Percentiles rank a stretch among this genome's conserved stretches.
phyloP scores from a whole-genome alignment of 139 green algal species.

The Tetradesmus lagerheimii region DNA sequence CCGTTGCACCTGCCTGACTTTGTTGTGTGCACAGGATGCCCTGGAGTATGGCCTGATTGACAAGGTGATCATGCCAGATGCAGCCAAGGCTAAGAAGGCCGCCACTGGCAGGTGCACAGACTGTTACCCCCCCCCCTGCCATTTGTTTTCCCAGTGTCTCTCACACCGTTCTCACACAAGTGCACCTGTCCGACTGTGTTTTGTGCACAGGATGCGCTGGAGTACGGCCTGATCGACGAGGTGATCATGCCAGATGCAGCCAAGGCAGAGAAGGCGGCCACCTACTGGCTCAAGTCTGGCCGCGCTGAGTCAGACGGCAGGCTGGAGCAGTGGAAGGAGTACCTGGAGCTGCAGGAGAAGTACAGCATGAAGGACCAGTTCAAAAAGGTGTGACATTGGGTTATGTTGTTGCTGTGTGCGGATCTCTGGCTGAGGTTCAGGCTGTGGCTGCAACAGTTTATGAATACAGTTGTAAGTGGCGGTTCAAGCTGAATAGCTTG shows the following conservation, averaged over 20 bases:
- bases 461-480: too few relatives aligned
- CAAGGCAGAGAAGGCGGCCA: constrained; percentile 56
- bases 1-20: not conserved
- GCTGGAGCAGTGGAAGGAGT: constrained; percentile 73
- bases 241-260: constrained; percentile 80
- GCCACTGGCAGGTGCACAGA: not conserved
- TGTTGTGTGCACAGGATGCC: constrained; percentile 65
- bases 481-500: too few relatives aligned
- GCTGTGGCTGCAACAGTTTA: too few relatives aligned
- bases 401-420: not conserved
- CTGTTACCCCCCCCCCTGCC: not conserved
- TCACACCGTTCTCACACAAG: not conserved
- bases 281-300: constrained; percentile 67
- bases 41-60: constrained; percentile 96
- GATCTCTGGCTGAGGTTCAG: too few relatives aligned
- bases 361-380: constrained; percentile 63
- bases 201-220: constrained; percentile 82
- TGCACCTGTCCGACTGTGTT: not conserved
- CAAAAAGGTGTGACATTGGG: constrained; percentile 48
- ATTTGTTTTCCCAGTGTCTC: not conserved
- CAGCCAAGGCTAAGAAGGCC: constrained; percentile 38
- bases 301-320: constrained; percentile 67
- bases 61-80: constrained; percentile 70
- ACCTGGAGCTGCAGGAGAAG: constrained; percentile 68
- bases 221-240: constrained; percentile 95